Evolutionary conservation across 129 eudicot genomes (phyloP).

Genomic region (Flaveria brownii): DNA sequence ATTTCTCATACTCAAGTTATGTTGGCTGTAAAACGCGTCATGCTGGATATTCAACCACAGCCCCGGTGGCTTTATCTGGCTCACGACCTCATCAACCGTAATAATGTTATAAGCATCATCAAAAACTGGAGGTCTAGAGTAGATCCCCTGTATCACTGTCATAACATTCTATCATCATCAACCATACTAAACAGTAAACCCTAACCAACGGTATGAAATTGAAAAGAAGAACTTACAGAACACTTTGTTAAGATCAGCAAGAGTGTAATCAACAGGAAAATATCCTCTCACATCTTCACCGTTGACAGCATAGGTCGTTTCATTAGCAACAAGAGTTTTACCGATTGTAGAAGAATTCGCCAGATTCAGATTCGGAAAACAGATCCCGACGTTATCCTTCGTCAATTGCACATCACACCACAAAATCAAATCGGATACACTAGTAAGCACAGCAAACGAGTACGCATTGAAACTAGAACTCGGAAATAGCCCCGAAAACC

Average conservation of each 20-base stretch:
- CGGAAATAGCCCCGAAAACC: slow-evolving; percentile 65
- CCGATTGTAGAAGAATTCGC: slow-evolving; percentile 37
- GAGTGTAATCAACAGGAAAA: slow-evolving; percentile 57
- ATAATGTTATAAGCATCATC: slow-evolving; percentile 44
- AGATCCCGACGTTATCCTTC: slow-evolving; percentile 51
- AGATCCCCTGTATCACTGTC: slow-evolving; percentile 69
- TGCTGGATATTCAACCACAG: slow-evolving; percentile 86
- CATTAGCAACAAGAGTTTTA: background rate
- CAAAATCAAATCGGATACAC: slow-evolving; percentile 30
- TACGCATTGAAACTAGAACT: slow-evolving; percentile 44
- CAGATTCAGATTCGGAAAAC: slow-evolving; percentile 47
- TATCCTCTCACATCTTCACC: slow-evolving; percentile 43
- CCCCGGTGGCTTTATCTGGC: slow-evolving; percentile 42
- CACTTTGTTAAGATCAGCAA: slow-evolving; percentile 42
- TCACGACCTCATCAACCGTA: slow-evolving; percentile 42
- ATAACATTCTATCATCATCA: background rate
- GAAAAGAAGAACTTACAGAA: background rate
- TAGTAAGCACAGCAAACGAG: slow-evolving; percentile 25
- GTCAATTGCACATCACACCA: slow-evolving; percentile 70
- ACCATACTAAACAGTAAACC: background rate
- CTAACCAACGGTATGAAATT: background rate
- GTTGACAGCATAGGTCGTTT: slow-evolving; percentile 44
- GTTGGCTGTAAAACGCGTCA: slow-evolving; percentile 66
- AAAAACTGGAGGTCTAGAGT: slow-evolving; percentile 47
- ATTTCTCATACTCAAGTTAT: slow-evolving; percentile 72